Evolutionary conservation across 768 basidiomycete species (phyloP).

Genomic region (Xerocomellus intermedius): DNA sequence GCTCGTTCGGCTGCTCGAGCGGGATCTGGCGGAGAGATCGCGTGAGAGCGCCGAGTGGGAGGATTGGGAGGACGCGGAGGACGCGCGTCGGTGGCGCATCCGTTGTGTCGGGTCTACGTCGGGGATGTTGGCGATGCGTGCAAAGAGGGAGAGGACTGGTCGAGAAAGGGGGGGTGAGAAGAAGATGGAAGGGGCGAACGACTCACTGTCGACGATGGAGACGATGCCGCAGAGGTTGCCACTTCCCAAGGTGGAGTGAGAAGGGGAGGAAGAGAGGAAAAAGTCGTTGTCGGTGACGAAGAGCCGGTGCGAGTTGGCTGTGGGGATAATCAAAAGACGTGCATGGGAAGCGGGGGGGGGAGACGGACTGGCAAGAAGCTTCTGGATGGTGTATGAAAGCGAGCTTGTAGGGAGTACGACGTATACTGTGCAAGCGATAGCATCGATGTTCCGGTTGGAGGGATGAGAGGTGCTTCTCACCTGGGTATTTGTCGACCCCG

Average conservation of each 20-base stretch:
- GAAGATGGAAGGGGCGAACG: neutral
- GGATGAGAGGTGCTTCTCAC: conserved; percentile 32
- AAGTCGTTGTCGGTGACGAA: conserved; percentile 69
- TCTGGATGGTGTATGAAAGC: conserved; percentile 71
- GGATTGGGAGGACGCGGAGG: conserved; percentile 63
- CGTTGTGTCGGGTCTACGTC: conserved; percentile 76
- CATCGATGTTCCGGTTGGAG: neutral
- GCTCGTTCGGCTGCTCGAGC: conserved; percentile 44
- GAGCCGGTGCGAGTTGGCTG: conserved; percentile 77
- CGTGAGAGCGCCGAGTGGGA: conserved; percentile 40
- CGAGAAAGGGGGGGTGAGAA: neutral
- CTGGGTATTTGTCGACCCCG: conserved; percentile 77
- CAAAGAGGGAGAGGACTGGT: conserved; percentile 76
- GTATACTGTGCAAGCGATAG: conserved; percentile 50
- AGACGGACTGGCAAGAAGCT: conserved; percentile 74
- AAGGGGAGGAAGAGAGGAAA: conserved; percentile 46
- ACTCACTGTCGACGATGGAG: conserved; percentile 77
- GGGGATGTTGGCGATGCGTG: conserved; percentile 67
- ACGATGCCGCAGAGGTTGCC: conserved; percentile 69
- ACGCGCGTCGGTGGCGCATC: conserved; percentile 77
- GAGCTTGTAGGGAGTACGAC: conserved; percentile 65
- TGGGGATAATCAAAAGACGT: conserved; percentile 1
- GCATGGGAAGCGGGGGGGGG: neutral
- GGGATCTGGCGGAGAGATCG: conserved; percentile 38
- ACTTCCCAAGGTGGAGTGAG: conserved; percentile 35